A percentile compares a stretch with the other conserved stretches of the same genome.
Conservation (phyloP, 192 early-diverging fungal species). For the Jimgerdemannia flammicorona region DNA sequence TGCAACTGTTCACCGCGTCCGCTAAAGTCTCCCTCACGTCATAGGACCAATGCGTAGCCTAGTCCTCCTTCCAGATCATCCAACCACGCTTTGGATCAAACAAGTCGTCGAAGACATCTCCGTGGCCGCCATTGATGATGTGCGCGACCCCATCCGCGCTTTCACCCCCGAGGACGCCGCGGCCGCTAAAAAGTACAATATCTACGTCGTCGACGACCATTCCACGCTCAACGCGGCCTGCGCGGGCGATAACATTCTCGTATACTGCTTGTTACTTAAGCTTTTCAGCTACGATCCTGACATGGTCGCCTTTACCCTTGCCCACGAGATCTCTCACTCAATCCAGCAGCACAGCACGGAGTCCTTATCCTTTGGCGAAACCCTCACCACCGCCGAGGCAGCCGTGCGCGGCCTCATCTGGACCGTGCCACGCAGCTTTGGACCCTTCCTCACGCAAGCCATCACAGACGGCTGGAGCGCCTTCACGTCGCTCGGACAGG, state of each 20-base stretch:
- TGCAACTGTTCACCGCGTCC: conserved; percentile 25
- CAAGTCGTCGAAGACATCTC: conserved; percentile 23
- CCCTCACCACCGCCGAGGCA: background rate
- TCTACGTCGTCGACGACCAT: conserved; percentile 25
- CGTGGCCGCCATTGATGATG: conserved; percentile 22
- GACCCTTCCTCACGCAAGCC: background rate
- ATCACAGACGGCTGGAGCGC: background rate
- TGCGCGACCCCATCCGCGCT: conserved; percentile 21
- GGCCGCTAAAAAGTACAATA: conserved; percentile 8
- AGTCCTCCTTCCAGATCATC: conserved; percentile 17
- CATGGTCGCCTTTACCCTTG: background rate
- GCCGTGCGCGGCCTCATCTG: background rate
- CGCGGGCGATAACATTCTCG: conserved; percentile 20
- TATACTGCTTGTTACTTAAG: conserved; percentile 29
- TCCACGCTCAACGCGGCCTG: conserved; percentile 33
- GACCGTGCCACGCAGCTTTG: background rate
- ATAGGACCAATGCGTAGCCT: conserved; percentile 11
- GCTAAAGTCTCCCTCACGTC: conserved; percentile 33
- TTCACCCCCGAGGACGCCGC: background rate
- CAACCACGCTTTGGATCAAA: conserved; percentile 25
- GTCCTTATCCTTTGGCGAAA: background rate
- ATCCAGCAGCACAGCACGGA: background rate
- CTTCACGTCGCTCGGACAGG: background rate
- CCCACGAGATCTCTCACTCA: background rate
- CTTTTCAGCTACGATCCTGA: conserved; percentile 21